phyloP scores from a whole-genome alignment of 2,329 filamentous ascomycete species.

The Trichoderma sp. region DNA sequence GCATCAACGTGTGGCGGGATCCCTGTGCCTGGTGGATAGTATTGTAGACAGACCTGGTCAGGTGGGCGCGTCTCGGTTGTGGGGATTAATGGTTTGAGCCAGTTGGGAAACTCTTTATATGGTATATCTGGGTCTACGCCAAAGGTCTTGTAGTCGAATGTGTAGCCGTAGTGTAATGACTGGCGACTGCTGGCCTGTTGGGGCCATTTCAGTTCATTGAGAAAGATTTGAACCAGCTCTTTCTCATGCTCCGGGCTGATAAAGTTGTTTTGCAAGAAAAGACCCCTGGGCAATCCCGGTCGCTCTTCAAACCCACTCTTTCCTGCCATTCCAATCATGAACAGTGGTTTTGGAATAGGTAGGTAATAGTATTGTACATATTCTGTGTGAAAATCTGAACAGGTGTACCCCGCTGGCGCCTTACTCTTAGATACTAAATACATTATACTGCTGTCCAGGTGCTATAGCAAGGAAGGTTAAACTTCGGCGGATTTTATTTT shows the following conservation, averaged over 20 bases:
- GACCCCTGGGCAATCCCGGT: not conserved
- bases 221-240: conserved; percentile 42
- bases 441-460: no score
- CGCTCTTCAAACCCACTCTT: not conserved
- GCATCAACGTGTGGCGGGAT: conserved; percentile 65
- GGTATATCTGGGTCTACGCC: conserved; percentile 51
- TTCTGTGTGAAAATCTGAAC: not conserved
- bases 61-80: conserved; percentile 45
- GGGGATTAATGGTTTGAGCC: conserved; percentile 52
- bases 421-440: no score
- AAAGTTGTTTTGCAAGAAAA: not conserved
- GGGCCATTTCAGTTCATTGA: conserved; percentile 48
- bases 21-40: conserved; percentile 60
- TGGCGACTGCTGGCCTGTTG: conserved; percentile 44
- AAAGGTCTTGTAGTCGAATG: conserved; percentile 61
- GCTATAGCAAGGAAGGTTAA: no score
- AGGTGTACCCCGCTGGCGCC: not conserved
- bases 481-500: no score
- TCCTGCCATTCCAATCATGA: not conserved
- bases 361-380: not conserved
- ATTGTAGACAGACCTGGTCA: conserved; percentile 61
- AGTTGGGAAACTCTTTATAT: conserved; percentile 45
- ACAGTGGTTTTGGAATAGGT: not conserved
- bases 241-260: not conserved
- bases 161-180: conserved; percentile 58